Evolutionary conservation across 345 rosid species (phyloP), one percentile per base, ranked within the genome.

Genomic region (Turritis glabra): DNA sequence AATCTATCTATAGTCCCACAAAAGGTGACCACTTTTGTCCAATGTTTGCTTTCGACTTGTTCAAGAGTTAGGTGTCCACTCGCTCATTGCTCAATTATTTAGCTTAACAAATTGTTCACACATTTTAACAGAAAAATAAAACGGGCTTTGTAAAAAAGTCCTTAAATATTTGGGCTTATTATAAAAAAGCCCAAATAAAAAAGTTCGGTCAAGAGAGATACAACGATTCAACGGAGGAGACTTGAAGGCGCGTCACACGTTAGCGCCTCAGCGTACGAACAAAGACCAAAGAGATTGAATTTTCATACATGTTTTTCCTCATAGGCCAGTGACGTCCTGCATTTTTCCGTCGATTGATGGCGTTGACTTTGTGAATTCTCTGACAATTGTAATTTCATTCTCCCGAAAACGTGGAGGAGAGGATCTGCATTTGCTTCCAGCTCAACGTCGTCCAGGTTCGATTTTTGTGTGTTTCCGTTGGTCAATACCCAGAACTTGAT

Each of bases 31-130:
- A 54, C 51, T 51, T 62, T 76, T 68, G 64, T 52, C 71, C 9
- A 61, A 76, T 53, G 70, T 40, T 68, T 56, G 65, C n/a, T 76
- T 54, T 62, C 40, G 25, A 27, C 52, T 63, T 53, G 25, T 54
- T 33, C 35, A 69, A 64, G 50, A 30, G 57, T 41, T 62, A 44
- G 70, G 79, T 62, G 79, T 62, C 79, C 79, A 69, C 43, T 69
- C 79, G 62, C 43, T 69, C 41, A 43, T 23, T 29, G 56, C 69
- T 60, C 69, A 68, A 75, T 61, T 41, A 61, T 68, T 67, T 13
- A 60, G 64, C 35, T 44, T 21, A 32, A 9, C 11, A 33, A 3
- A 4, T 14, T 33, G 33, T 51, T 32, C 32, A 51, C 19, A 35
- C n/a, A 22, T 12, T 4, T 2, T 23, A 17, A 5, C 8, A 25